A percentile compares a stretch with the other conserved stretches of the same genome.
Evolutionary conservation across 140 eudicot genomes (phyloP).

Genomic region (Oenanthe javanica): DNA sequence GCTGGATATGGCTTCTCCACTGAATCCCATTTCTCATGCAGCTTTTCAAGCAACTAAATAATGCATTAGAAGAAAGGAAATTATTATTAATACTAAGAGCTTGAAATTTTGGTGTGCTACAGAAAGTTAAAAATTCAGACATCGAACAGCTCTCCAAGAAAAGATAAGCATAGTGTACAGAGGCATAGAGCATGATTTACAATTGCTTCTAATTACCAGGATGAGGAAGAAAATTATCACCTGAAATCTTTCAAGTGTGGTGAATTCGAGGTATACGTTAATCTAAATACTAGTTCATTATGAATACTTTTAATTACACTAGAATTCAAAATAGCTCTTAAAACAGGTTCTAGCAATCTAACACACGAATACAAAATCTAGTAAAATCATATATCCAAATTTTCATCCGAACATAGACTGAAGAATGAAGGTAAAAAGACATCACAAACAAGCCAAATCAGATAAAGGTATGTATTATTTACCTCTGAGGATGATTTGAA

Average conservation of each 20-base stretch:
- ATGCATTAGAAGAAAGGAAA: not conserved
- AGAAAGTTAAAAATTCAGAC: not conserved
- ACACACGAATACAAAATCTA: too few relatives aligned
- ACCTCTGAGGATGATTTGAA: too few relatives aligned
- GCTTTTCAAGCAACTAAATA: slow-evolving; percentile 62
- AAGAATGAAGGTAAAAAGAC: not conserved
- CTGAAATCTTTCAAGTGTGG: too few relatives aligned
- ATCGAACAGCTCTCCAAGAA: not conserved
- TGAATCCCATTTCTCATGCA: slow-evolving; percentile 65
- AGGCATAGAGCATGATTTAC: not conserved
- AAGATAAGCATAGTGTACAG: not conserved
- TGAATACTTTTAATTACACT: too few relatives aligned
- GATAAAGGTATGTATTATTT: not conserved
- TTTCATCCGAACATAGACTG: too few relatives aligned
- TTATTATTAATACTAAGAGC: not conserved
- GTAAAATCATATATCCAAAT: not conserved
- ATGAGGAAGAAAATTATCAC: too few relatives aligned
- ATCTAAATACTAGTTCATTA: too few relatives aligned
- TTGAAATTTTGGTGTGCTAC: not conserved
- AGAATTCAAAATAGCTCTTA: too few relatives aligned
- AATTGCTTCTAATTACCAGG: too few relatives aligned
- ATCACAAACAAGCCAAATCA: not conserved
- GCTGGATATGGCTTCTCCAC: slow-evolving; percentile 73
- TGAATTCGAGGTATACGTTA: too few relatives aligned
- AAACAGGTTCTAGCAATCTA: too few relatives aligned